Conservation (phyloP, 805 yeast genomes). For the Wickerhamomyces pijperi region DNA sequence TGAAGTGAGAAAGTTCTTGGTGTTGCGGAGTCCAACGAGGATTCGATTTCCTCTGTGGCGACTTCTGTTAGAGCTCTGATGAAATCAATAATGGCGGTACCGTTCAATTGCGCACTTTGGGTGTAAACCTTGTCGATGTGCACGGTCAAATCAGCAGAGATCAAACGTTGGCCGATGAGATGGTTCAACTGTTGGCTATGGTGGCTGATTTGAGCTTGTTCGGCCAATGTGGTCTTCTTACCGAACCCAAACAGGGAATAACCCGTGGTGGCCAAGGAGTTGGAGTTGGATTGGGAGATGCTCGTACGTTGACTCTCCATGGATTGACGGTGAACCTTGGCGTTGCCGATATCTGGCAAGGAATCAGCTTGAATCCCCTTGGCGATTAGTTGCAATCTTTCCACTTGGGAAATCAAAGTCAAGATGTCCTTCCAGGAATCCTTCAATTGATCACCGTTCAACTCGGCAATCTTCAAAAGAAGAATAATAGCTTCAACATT, state of each 20-base stretch:
- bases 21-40: slow-evolving; percentile 67
- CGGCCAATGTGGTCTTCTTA: slow-evolving; percentile 44
- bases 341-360: slow-evolving; percentile 77
- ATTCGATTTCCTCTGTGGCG: slow-evolving; percentile 81
- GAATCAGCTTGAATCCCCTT: slow-evolving; percentile 77
- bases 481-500: slow-evolving; percentile 73
- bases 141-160: slow-evolving; percentile 61
- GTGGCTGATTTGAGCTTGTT: slow-evolving; percentile 58
- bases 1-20: slow-evolving; percentile 91
- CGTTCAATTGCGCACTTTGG: slow-evolving; percentile 66
- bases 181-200: slow-evolving; percentile 58
- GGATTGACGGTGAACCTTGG: slow-evolving; percentile 40
- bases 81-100: slow-evolving; percentile 78
- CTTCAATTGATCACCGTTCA: slow-evolving; percentile 66
- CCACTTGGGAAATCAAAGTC: slow-evolving; percentile 79
- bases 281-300: slow-evolving; percentile 15
- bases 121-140: slow-evolving; percentile 82
- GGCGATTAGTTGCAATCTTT: slow-evolving; percentile 77
- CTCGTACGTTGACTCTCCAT: slow-evolving; percentile 35
- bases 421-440: slow-evolving; percentile 80
- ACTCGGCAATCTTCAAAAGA: slow-evolving; percentile 63
- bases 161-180: slow-evolving; percentile 44
- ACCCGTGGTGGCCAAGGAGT: slow-evolving; percentile 14
- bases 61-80: slow-evolving; percentile 81
- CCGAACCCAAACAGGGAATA: slow-evolving; percentile 51